Conservation (phyloP, 345 rosid species). For the Lepidium africanum region DNA sequence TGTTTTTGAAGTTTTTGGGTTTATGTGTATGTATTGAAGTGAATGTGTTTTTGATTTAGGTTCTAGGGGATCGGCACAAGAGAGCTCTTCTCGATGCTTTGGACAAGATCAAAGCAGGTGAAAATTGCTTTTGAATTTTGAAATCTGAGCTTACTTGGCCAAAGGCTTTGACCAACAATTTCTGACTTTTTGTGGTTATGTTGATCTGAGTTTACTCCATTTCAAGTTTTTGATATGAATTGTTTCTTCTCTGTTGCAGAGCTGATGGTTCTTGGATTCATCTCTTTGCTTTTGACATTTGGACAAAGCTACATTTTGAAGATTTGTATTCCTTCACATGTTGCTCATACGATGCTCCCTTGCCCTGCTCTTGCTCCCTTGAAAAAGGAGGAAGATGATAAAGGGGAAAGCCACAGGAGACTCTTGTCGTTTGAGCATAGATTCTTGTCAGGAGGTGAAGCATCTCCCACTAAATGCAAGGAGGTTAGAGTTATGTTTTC, state of each 20-base stretch:
- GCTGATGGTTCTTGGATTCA: conserved; percentile 90
- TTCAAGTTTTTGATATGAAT: not conserved
- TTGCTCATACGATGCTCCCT: conserved; percentile 67
- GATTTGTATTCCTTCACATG: conserved; percentile 58
- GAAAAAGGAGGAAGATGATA: conserved; percentile 3
- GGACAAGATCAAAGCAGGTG: conserved; percentile 87
- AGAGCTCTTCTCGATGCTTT: conserved; percentile 75
- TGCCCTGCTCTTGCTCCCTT: conserved; percentile 23
- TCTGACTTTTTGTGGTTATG: not conserved
- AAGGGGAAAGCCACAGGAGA: conserved; percentile 40
- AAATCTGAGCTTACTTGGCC: not conserved
- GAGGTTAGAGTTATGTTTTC: conserved; percentile 30
- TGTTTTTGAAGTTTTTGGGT: not conserved
- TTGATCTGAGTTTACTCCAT: not conserved
- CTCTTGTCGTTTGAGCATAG: conserved; percentile 58
- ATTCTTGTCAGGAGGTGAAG: conserved; percentile 31
- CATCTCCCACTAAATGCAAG: conserved; percentile 36
- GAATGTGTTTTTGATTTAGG: conserved; percentile 36
- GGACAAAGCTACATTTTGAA: conserved; percentile 47
- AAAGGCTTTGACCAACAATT: not conserved
- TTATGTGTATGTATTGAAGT: not conserved
- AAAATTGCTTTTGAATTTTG: not conserved
- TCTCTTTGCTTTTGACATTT: conserved; percentile 80
- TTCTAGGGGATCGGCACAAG: conserved; percentile 74
- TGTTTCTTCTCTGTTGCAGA: conserved; percentile 43